phyloP scores from a whole-genome alignment of 2,329 filamentous ascomycete species.

The Sporothrix euskadiensis region DNA sequence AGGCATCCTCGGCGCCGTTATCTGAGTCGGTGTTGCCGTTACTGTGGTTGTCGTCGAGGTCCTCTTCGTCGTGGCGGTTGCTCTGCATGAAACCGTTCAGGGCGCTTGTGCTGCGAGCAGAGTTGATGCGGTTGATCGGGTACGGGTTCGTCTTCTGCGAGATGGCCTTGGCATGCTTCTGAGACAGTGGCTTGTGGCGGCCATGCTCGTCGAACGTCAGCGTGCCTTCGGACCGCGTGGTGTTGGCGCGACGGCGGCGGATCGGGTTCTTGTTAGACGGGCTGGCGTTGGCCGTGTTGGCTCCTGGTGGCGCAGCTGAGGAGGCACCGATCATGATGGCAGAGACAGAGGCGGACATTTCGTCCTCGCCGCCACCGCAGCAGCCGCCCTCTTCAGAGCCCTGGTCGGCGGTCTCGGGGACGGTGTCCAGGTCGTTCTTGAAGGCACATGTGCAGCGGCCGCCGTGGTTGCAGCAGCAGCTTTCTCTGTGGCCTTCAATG shows the following conservation, averaged over 20 bases:
- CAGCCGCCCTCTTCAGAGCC: slow-evolving; percentile 48
- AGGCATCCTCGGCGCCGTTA: slow-evolving; percentile 29
- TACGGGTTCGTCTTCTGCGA: slow-evolving; percentile 65
- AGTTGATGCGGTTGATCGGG: slow-evolving; percentile 59
- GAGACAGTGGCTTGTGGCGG: slow-evolving; percentile 60
- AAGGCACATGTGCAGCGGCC: slow-evolving; percentile 64
- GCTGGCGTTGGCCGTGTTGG: slow-evolving; percentile 34
- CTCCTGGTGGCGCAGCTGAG: neutral
- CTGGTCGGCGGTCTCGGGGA: slow-evolving; percentile 50
- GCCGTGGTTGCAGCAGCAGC: slow-evolving; percentile 70
- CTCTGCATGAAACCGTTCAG: slow-evolving; percentile 39
- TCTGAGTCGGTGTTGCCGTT: slow-evolving; percentile 28
- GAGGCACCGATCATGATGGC: neutral
- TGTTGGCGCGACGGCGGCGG: slow-evolving; percentile 50
- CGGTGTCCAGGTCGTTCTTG: slow-evolving; percentile 67
- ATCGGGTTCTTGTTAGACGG: slow-evolving; percentile 44
- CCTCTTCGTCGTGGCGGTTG: slow-evolving; percentile 41
- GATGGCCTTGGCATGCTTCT: slow-evolving; percentile 60
- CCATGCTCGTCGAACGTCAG: slow-evolving; percentile 64
- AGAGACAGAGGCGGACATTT: neutral
- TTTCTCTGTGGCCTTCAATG: slow-evolving; percentile 62
- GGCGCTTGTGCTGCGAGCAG: slow-evolving; percentile 55
- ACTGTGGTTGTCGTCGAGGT: slow-evolving; percentile 37
- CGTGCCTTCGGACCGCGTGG: slow-evolving; percentile 60
- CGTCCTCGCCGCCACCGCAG: neutral